phyloP scores from a whole-genome alignment of 345 rosid genomes.

The Salix koriyanagi region DNA sequence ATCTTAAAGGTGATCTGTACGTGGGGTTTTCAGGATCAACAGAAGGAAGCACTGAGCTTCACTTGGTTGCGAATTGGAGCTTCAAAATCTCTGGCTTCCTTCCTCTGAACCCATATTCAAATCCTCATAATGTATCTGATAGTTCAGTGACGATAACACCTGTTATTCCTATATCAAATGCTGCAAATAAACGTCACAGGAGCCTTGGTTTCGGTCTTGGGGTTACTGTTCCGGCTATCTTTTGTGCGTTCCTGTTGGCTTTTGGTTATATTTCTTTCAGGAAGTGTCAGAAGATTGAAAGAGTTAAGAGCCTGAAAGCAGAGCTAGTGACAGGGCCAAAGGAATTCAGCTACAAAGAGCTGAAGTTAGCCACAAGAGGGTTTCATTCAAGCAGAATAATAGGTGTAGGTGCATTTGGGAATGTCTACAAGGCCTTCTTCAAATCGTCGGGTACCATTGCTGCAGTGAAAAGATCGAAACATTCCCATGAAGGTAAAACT shows the following conservation, averaged over 20 bases:
- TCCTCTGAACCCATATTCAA: slow-evolving; percentile 49
- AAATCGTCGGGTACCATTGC: slow-evolving; percentile 48
- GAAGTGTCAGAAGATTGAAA: slow-evolving; percentile 52
- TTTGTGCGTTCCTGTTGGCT: slow-evolving; percentile 51
- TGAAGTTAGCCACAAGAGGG: slow-evolving; percentile 69
- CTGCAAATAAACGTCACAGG: slow-evolving; percentile 35
- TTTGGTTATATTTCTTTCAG: slow-evolving; percentile 62
- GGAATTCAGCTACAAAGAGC: slow-evolving; percentile 70
- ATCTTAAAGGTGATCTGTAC: slow-evolving; percentile 52
- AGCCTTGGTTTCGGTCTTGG: slow-evolving; percentile 67
- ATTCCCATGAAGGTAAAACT: slow-evolving; percentile 71
- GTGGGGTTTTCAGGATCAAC: slow-evolving; percentile 92
- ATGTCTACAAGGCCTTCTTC: slow-evolving; percentile 76
- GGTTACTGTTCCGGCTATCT: slow-evolving; percentile 71
- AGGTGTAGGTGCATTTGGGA: slow-evolving; percentile 83
- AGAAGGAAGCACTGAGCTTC: slow-evolving; percentile 93
- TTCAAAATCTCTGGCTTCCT: slow-evolving; percentile 61
- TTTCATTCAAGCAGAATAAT: slow-evolving; percentile 79
- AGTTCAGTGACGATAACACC: slow-evolving; percentile 44
- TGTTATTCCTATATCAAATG: slow-evolving; percentile 29
- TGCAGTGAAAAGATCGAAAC: slow-evolving; percentile 86
- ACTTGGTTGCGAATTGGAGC: slow-evolving; percentile 70
- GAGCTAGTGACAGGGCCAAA: slow-evolving; percentile 68
- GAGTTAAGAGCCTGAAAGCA: slow-evolving; percentile 51
- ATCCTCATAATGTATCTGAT: slow-evolving; percentile 73